Base-by-base conservation (phyloP, 2,329 filamentous ascomycete genomes). In the Botrytis aclada region DNA sequence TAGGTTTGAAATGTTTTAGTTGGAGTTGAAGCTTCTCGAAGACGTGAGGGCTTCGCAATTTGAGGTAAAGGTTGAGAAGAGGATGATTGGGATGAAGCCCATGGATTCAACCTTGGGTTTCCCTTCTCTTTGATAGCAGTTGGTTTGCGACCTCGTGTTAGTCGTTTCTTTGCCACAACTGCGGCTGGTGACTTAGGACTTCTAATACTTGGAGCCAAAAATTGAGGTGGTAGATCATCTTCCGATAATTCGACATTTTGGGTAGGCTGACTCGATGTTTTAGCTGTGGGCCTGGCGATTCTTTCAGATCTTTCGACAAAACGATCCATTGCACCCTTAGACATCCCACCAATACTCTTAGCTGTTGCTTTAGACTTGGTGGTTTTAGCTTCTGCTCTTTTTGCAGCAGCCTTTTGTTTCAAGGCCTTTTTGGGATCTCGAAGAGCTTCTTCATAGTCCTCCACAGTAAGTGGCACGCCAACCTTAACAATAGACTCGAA, bases 391-490 rank as follows among this genome's bases (percentile, higher is more conserved):
- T 75, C 72, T 22, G 74, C 75, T 72, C 74, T 80, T 67, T 79
- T 80, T 0, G 75, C 72, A 4, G 74, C 74, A 34, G 76, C 70
- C 69, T 77, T 80, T 34, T 74, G 73, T 69, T 73, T 76, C 1
- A 76, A 47, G 12, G 74, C 71, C 61, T 78, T 79, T 56, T 75
- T 78, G 7, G 80, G 78, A 62, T 78, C 74, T 58, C 77, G 74
- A 16, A 77, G 65, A 34, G 77, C 75, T 34, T 83, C 84, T 77
- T 93, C 88, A 87, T 91, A 95, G 60, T 88, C 87, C 75, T 90
- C 85, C 0, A 93, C 87, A 41, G 87, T 87, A 3, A 89, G 82
- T 5, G 92, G 92, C 71, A 90, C 86, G 0, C 92, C 92, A 4
- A 90, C 80, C 72, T 86, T 88, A 7, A 89, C 87, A 70, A 93